Conservation (phyloP, 805 yeast genomes). For the Kazachstania martiniae region DNA sequence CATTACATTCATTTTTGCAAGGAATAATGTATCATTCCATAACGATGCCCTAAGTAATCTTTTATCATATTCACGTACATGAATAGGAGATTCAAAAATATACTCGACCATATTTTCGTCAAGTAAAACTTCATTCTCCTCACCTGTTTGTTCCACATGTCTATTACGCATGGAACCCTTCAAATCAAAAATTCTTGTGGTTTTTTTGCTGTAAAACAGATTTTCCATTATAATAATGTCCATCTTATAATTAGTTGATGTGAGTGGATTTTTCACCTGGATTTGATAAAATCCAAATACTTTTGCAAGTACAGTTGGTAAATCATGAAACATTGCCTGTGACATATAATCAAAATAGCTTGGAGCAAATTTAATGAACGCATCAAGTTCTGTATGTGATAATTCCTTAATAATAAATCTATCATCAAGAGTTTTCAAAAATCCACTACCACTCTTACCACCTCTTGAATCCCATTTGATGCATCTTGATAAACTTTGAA, state of each 20-base stretch:
- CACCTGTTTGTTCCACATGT: constrained; percentile 93
- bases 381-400: constrained; percentile 79
- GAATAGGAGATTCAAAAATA: constrained; percentile 90
- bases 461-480: constrained; percentile 94
- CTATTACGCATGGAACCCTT: constrained; percentile 97
- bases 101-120: constrained; percentile 99
- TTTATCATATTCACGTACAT: constrained; percentile 86
- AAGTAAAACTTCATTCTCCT: constrained; percentile 82
- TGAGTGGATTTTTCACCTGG: constrained; percentile 67
- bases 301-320: constrained; percentile 90
- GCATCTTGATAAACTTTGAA: constrained; percentile 87
- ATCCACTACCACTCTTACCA: constrained; percentile 93
- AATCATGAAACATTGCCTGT: constrained; percentile 86
- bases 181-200: constrained; percentile 82
- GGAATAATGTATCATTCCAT: constrained; percentile 89
- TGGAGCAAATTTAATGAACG: constrained; percentile 92
- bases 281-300: constrained; percentile 94
- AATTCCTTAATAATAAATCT: constrained; percentile 83
- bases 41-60: constrained; percentile 75
- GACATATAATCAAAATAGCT: constrained; percentile 93
- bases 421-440: constrained; percentile 84
- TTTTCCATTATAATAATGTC: constrained; percentile 95
- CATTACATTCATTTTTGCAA: constrained; percentile 97
- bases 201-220: constrained; percentile 71
- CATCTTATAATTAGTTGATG: constrained; percentile 61